phyloP scores from a whole-genome alignment of 2,329 filamentous ascomycete species.

The Claviceps sp. region DNA sequence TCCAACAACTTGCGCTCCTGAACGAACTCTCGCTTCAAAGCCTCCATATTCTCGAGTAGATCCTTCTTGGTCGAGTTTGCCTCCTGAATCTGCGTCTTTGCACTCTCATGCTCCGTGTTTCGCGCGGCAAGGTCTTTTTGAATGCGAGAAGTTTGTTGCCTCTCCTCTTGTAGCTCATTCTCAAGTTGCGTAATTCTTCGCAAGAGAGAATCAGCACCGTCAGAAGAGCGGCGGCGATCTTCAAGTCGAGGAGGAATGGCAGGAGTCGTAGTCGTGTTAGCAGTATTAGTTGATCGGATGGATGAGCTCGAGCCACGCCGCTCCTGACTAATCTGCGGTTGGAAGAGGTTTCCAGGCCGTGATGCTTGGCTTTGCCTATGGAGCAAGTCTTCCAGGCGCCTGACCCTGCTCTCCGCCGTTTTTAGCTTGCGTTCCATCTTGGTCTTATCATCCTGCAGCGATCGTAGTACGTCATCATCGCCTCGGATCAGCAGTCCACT shows the following conservation, averaged over 20 bases:
- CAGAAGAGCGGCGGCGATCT: slow-evolving; percentile 32
- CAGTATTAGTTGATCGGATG: slow-evolving; percentile 24
- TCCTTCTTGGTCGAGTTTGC: slow-evolving; percentile 87
- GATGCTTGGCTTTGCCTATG: slow-evolving; percentile 63
- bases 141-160: slow-evolving; percentile 49
- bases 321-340: slow-evolving; percentile 31
- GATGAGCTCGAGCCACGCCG: slow-evolving; percentile 37
- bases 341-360: slow-evolving; percentile 43
- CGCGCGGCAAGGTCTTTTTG: slow-evolving; percentile 56
- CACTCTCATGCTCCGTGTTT: slow-evolving; percentile 43
- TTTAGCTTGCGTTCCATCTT: slow-evolving; percentile 61
- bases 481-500: slow-evolving; percentile 75
- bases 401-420: slow-evolving; percentile 78
- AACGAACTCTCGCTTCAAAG: slow-evolving; percentile 76
- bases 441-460: slow-evolving; percentile 69
- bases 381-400: slow-evolving; percentile 80
- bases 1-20: slow-evolving; percentile 75
- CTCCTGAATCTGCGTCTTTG: slow-evolving; percentile 63
- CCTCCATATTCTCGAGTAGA: slow-evolving; percentile 86
- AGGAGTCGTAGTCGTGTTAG: not conserved
- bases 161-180: slow-evolving; percentile 62
- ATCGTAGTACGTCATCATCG: slow-evolving; percentile 69
- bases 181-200: slow-evolving; percentile 53
- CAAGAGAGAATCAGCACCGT: slow-evolving; percentile 32
- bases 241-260: slow-evolving; percentile 16